Conservation (phyloP, 352 stramenopile species). For the Phytopythium delawarense region DNA sequence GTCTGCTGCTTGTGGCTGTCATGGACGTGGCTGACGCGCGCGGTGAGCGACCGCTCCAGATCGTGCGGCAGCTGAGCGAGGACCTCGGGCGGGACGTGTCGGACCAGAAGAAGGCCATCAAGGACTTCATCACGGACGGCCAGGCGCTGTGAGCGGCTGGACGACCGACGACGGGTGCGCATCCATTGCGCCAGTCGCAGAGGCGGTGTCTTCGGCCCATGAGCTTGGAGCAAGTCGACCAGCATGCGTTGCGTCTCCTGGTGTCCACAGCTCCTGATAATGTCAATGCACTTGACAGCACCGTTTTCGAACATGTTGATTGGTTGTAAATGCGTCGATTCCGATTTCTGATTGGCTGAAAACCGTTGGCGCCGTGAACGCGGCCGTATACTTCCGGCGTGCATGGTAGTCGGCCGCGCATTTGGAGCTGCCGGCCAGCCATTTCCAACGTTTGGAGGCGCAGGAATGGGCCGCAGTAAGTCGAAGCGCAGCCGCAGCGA, state of each 20-base stretch:
- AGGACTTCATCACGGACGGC: conserved; percentile 65
- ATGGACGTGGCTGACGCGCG: conserved; percentile 3
- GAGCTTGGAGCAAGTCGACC: too few relatives aligned
- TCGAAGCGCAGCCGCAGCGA: conserved; percentile 21
- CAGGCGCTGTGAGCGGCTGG: conserved; percentile 11
- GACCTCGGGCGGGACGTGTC: conserved; percentile 66
- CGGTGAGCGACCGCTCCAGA: conserved; percentile 22
- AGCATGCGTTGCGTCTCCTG: too few relatives aligned
- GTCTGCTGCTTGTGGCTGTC: not conserved
- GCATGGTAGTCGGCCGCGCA: not conserved
- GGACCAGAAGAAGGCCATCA: conserved; percentile 74
- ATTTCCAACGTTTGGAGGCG: conserved; percentile 23
- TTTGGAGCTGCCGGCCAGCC: conserved; percentile 21
- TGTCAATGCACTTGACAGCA: too few relatives aligned
- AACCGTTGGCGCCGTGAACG: not conserved
- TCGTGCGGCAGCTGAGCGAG: conserved; percentile 64
- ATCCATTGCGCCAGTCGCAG: not conserved
- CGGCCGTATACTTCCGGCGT: conserved; percentile 16
- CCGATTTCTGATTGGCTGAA: conserved; percentile 10
- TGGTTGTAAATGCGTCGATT: not conserved
- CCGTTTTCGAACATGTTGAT: not conserved
- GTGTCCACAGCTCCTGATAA: too few relatives aligned
- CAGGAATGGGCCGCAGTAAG: conserved; percentile 32
- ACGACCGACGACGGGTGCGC: not conserved
- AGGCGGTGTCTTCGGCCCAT: not conserved